Conservation (phyloP, 2,329 filamentous ascomycete genomes). For the Zelopaecilomyces penicillatus region DNA sequence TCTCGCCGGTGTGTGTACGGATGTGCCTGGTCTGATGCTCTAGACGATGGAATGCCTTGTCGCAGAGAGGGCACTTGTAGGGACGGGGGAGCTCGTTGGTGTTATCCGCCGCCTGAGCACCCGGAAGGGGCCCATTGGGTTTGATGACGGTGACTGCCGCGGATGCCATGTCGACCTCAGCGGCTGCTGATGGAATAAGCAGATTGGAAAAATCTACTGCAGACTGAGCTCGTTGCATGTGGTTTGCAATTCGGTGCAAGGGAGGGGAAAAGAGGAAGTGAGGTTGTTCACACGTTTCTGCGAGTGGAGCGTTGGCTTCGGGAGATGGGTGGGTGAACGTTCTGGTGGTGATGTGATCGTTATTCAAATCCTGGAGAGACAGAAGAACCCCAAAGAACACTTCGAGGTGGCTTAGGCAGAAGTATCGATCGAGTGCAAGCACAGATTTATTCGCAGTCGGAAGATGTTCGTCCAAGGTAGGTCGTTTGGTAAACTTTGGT, state of each 20-base stretch:
- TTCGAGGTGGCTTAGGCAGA: too few relatives aligned
- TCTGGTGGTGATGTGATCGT: too few relatives aligned
- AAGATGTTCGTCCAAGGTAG: constrained; percentile 1
- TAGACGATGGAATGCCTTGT: constrained; percentile 95
- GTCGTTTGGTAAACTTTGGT: constrained; percentile 4
- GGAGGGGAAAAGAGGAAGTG: neutral
- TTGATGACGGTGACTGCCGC: constrained; percentile 48
- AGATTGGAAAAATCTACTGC: constrained; percentile 69
- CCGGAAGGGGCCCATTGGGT: constrained; percentile 54
- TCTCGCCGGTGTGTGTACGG: constrained; percentile 94
- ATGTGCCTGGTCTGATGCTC: constrained; percentile 92
- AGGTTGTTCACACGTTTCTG: too few relatives aligned
- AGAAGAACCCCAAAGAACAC: too few relatives aligned
- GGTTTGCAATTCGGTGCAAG: constrained; percentile 28
- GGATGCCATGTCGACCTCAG: constrained; percentile 37
- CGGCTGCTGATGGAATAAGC: constrained; percentile 48
- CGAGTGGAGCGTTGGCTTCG: too few relatives aligned
- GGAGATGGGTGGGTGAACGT: too few relatives aligned
- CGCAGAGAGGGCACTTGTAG: constrained; percentile 97
- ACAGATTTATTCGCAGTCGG: constrained; percentile 2
- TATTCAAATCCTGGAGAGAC: too few relatives aligned
- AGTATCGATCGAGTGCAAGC: too few relatives aligned
- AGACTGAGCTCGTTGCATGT: constrained; percentile 69
- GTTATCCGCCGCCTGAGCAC: constrained; percentile 49
- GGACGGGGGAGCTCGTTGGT: constrained; percentile 74